A percentile compares a stretch with the other conserved stretches of the same genome.
Conservation (phyloP, 495 filamentous ascomycete species). For the Tetracladium setigerum region DNA sequence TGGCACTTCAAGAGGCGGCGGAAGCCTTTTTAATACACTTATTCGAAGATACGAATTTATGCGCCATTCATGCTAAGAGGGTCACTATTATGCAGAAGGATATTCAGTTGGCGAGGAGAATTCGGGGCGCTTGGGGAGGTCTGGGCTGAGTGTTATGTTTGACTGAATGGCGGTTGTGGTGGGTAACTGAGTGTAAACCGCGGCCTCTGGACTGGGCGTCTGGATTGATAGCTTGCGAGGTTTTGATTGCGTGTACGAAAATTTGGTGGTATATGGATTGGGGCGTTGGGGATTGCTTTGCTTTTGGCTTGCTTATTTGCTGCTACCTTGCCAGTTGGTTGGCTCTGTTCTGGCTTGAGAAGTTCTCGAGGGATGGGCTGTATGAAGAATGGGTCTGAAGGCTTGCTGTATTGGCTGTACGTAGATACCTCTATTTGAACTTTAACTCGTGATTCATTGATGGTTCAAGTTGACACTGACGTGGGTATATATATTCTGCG, state of each 20-base stretch:
- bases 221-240: background rate
- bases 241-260: background rate
- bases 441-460: no score
- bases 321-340: no score
- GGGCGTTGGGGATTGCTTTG: no score
- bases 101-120: slow-evolving; percentile 81
- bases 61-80: slow-evolving; percentile 90
- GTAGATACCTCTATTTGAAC: no score
- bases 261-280: background rate
- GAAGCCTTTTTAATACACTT: slow-evolving; percentile 91
- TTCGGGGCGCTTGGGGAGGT: slow-evolving; percentile 57
- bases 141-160: slow-evolving; percentile 21
- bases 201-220: background rate
- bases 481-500: no score
- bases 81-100: slow-evolving; percentile 98
- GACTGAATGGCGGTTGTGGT: background rate
- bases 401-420: no score
- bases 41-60: slow-evolving; percentile 93
- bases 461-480: no score
- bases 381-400: no score
- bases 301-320: no score
- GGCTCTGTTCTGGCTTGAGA: no score
- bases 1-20: slow-evolving; percentile 82
- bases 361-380: no score
- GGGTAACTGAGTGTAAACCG: no score